Base-by-base conservation (phyloP, 768 basidiomycete species). In the Agrocybe praecox region DNA sequence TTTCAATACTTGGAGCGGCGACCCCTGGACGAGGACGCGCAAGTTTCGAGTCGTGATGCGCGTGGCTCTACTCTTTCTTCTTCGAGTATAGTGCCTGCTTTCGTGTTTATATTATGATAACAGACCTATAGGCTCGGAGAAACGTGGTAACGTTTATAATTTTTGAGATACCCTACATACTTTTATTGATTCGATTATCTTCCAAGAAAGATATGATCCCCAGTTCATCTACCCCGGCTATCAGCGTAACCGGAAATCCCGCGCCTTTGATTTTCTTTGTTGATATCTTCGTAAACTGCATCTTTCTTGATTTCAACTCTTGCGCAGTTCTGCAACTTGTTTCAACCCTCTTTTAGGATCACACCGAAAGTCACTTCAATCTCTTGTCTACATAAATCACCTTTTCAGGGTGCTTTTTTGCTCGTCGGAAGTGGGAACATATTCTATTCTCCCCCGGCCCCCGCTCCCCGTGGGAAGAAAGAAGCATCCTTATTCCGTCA, bases 381-480 rank as follows among this genome's bases (percentile, higher is more conserved):
- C n/a, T 14, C 14, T n/a, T 40, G 36, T 40, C 12, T 14, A 15
- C 12, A n/a, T 6, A 4, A 14, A 40, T 6, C 36, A 40, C 36
- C 42, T 6, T 24, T 36, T 22, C 12, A 48, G 23, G 32, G 42
- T n/a, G 21, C 11, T 21, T 23, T 29, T 9, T 29, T 29, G 26
- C 9, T 29, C 9, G 4, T 36, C 19, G 32, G 29, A 14, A 24
- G 33, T 54, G 51, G 49, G 47, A 58, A 48, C 40, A 14, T 15
- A 17, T 12, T 1, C 7, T 6, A 6, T 26, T 36, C 48, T 6
- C 45, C 24, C 29, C 52, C 52, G 52, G 45, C 50, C 47, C 22
- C 52, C 57, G 57, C 52, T 46, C 50, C 46, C 48, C 57, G 57
- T 58, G 57, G 33, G 57, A 54, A 45, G 36, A 14, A 4, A 34